phyloP scores from a whole-genome alignment of 805 yeast species.

The Metschnikowia shivogae region DNA sequence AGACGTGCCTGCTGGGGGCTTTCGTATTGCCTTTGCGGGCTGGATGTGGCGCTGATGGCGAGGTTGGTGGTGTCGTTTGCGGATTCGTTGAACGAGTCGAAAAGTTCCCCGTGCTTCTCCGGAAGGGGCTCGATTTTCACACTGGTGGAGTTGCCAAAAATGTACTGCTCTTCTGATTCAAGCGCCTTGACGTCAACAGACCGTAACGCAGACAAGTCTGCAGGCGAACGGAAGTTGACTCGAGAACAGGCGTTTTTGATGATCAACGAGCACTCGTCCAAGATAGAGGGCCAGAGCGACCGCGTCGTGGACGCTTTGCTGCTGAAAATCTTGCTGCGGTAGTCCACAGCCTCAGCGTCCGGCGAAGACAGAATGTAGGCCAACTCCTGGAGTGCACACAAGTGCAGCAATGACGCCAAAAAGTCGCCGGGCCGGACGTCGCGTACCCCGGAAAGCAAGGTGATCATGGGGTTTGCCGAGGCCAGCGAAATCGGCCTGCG shows the following conservation, averaged over 20 bases:
- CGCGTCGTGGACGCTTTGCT: constrained; percentile 24
- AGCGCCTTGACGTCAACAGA: constrained; percentile 11
- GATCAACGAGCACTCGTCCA: constrained; percentile 56
- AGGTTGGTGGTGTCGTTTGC: constrained; percentile 9
- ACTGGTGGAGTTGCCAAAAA: constrained; percentile 37
- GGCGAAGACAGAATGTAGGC: constrained; percentile 56
- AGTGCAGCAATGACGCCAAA: constrained; percentile 29
- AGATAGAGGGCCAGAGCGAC: constrained; percentile 50
- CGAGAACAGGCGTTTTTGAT: constrained; percentile 47
- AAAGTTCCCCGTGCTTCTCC: neutral
- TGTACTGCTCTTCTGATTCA: constrained; percentile 12
- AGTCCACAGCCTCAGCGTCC: constrained; percentile 32
- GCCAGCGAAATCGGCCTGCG: constrained; percentile 57
- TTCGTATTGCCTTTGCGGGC: constrained; percentile 10
- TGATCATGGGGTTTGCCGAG: constrained; percentile 58
- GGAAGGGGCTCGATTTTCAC: neutral
- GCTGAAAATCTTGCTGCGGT: constrained; percentile 52
- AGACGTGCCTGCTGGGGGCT: neutral
- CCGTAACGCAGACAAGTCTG: constrained; percentile 30
- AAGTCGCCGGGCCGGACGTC: constrained; percentile 37
- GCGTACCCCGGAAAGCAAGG: constrained; percentile 60
- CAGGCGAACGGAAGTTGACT: constrained; percentile 30
- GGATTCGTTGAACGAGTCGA: neutral
- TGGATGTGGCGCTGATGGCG: constrained; percentile 14
- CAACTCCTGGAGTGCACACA: constrained; percentile 74